Conservation (phyloP, 1,139 yeast genomes). For the Protomyces macrosporus region DNA sequence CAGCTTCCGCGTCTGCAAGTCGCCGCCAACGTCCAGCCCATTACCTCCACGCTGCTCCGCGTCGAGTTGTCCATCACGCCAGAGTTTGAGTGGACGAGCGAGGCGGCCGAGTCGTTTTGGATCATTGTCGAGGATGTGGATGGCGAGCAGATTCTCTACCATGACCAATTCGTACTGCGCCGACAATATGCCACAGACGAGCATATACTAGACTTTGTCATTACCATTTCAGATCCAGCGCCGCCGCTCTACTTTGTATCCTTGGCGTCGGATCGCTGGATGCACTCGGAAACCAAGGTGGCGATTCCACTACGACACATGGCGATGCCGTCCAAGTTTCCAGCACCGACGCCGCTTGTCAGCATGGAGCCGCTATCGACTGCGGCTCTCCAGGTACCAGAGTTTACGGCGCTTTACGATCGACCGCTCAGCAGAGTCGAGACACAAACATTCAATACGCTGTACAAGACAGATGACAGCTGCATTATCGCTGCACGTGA, state of each 20-base stretch:
- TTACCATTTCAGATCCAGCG: constrained; percentile 53
- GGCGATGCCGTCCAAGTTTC: constrained; percentile 62
- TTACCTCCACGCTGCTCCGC: constrained; percentile 61
- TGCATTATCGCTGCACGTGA: constrained; percentile 66
- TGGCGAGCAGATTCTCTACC: constrained; percentile 65
- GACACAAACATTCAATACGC: constrained; percentile 58
- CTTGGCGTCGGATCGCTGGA: constrained; percentile 76
- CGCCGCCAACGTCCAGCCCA: constrained; percentile 64
- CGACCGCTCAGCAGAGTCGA: constrained; percentile 67
- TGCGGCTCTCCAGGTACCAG: constrained; percentile 47
- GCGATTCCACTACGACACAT: constrained; percentile 58
- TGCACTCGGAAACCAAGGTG: constrained; percentile 61
- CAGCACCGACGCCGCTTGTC: constrained; percentile 54
- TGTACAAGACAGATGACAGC: constrained; percentile 56
- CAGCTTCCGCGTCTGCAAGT: constrained; percentile 66
- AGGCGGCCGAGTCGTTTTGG: constrained; percentile 56
- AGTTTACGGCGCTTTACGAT: constrained; percentile 42
- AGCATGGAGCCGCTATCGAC: constrained; percentile 51
- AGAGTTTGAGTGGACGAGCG: constrained; percentile 68
- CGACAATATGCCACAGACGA: constrained; percentile 49
- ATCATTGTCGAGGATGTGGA: constrained; percentile 76
- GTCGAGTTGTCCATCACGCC: constrained; percentile 66
- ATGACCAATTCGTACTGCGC: constrained; percentile 53
- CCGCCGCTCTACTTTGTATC: constrained; percentile 77
- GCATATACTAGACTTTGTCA: constrained; percentile 59